Evolutionary conservation across 768 basidiomycete genomes (phyloP).

Genomic region (Mycena sanguinolenta): DNA sequence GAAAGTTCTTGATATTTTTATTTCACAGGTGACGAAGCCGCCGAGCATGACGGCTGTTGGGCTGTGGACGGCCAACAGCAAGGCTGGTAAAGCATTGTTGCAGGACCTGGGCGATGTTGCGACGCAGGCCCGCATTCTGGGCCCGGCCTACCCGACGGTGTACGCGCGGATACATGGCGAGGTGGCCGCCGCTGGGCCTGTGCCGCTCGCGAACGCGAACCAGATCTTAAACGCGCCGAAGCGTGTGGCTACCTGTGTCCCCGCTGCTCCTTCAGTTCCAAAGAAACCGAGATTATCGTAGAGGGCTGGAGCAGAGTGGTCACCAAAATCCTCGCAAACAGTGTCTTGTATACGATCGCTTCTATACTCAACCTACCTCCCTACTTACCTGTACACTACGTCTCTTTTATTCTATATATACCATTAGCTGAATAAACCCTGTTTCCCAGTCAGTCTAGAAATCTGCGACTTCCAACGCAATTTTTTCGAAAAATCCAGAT

Average conservation of each 20-base stretch:
- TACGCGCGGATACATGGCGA: slow-evolving; percentile 20
- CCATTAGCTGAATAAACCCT: too few relatives aligned
- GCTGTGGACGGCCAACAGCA: slow-evolving; percentile 30
- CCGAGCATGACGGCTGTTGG: slow-evolving; percentile 35
- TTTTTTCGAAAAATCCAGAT: not conserved
- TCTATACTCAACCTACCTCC: too few relatives aligned
- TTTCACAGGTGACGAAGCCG: slow-evolving; percentile 34
- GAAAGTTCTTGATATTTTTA: not conserved
- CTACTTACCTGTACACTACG: not conserved
- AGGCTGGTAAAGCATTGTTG: slow-evolving; percentile 22
- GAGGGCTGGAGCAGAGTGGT: not conserved
- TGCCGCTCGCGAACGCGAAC: slow-evolving; percentile 21
- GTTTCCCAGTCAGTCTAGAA: too few relatives aligned
- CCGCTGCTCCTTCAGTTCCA: not conserved
- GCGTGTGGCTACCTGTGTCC: not conserved
- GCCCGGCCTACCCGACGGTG: slow-evolving; percentile 11
- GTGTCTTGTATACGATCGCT: too few relatives aligned
- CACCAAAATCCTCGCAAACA: too few relatives aligned
- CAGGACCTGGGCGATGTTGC: slow-evolving; percentile 25
- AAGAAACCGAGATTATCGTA: slow-evolving; percentile 25
- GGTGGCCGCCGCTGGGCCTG: not conserved
- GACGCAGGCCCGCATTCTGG: slow-evolving; percentile 28
- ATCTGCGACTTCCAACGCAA: too few relatives aligned
- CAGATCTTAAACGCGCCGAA: slow-evolving; percentile 20
- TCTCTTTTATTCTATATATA: not conserved